Percentiles rank a stretch among this genome's conserved stretches.
phyloP scores from a whole-genome alignment of 345 rosid genomes.

The Murraya koenigii region DNA sequence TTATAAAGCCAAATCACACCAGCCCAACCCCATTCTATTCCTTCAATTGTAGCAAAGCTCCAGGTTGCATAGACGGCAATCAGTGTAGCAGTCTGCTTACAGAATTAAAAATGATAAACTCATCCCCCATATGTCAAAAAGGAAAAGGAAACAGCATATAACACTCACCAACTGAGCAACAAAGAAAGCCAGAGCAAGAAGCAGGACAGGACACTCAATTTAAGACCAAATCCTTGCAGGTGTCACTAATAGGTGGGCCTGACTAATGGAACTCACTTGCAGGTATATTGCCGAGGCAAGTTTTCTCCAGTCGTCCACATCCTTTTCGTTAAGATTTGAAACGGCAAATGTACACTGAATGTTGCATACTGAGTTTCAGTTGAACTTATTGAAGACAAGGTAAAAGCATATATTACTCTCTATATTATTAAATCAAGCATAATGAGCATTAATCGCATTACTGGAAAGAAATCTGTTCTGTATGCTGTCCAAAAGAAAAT shows the following conservation, averaged over 20 bases:
- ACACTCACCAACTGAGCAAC: slow-evolving; percentile 49
- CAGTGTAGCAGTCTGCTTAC: slow-evolving; percentile 47
- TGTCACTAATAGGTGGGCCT: slow-evolving; percentile 63
- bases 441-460: slow-evolving; percentile 17
- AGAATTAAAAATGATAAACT: not conserved
- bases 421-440: not conserved
- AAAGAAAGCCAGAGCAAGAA: slow-evolving; percentile 41
- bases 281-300: slow-evolving; percentile 58
- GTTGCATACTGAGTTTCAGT: not conserved
- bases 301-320: slow-evolving; percentile 33
- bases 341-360: slow-evolving; percentile 50
- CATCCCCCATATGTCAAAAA: not conserved
- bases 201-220: slow-evolving; percentile 49
- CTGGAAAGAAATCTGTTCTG: slow-evolving; percentile 52
- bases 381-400: not conserved
- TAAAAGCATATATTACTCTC: not conserved
- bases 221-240: slow-evolving; percentile 57
- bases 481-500: slow-evolving; percentile 66
- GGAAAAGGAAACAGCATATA: not conserved
- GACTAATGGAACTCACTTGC: slow-evolving; percentile 67
- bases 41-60: slow-evolving; percentile 50
- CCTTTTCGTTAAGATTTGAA: slow-evolving; percentile 40
- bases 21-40: slow-evolving; percentile 66
- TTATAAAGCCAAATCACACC: slow-evolving; percentile 61
- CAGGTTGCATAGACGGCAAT: slow-evolving; percentile 59